phyloP scores from a whole-genome alignment of 495 filamentous ascomycete genomes.

The Penicillium odoratum region DNA sequence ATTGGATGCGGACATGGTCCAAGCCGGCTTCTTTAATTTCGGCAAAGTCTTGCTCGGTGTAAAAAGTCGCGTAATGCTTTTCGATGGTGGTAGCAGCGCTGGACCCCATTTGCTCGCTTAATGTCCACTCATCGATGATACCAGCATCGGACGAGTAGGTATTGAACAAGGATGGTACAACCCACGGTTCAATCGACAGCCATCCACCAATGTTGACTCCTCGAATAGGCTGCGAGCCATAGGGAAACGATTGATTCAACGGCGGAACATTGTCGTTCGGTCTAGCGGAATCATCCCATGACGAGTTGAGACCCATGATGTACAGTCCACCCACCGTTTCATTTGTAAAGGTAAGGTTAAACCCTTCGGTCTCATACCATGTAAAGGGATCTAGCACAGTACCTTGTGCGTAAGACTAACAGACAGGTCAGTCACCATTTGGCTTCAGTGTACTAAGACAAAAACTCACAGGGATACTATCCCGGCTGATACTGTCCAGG shows the following conservation, averaged over 20 bases:
- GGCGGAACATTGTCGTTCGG: slow-evolving; percentile 80
- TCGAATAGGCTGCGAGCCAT: slow-evolving; percentile 74
- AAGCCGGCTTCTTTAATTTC: slow-evolving; percentile 87
- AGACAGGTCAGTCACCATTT: background rate
- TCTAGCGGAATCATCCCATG: slow-evolving; percentile 79
- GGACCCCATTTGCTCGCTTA: slow-evolving; percentile 67
- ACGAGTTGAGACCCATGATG: slow-evolving; percentile 83
- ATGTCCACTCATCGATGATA: slow-evolving; percentile 86
- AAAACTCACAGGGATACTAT: slow-evolving; percentile 58
- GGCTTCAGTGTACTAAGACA: background rate
- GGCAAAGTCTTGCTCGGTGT: slow-evolving; percentile 77
- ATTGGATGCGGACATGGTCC: slow-evolving; percentile 94
- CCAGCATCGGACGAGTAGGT: slow-evolving; percentile 57
- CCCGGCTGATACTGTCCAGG: slow-evolving; percentile 57
- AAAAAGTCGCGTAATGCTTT: slow-evolving; percentile 86
- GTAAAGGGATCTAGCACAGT: slow-evolving; percentile 85
- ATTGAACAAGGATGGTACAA: slow-evolving; percentile 87
- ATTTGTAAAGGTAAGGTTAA: slow-evolving; percentile 92
- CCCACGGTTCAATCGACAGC: slow-evolving; percentile 93
- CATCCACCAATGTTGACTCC: slow-evolving; percentile 95
- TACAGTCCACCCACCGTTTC: slow-evolving; percentile 80
- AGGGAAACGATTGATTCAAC: slow-evolving; percentile 68
- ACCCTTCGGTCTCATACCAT: slow-evolving; percentile 89
- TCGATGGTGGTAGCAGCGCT: slow-evolving; percentile 65
- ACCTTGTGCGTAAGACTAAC: slow-evolving; percentile 59